phyloP scores from a whole-genome alignment of 169 alveolate species.

The Eimeria acervulina region DNA sequence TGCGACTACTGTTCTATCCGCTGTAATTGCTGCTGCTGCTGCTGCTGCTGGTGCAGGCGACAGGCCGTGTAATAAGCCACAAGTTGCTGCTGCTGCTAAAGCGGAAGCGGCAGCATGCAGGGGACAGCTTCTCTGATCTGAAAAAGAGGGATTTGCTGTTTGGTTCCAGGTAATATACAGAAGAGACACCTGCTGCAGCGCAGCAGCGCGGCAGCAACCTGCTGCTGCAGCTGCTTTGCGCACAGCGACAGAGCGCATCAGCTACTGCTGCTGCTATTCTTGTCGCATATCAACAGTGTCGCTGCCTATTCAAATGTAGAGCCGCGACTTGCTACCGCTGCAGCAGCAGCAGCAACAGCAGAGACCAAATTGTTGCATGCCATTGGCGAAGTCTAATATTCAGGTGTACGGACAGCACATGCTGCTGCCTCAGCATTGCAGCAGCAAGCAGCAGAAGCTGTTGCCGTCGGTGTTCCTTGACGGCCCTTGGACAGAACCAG shows the following conservation, averaged over 20 bases:
- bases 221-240: background rate
- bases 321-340: background rate
- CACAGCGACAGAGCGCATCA: background rate
- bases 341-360: background rate
- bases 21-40: too few species aligned
- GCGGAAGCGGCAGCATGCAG: constrained; percentile 60
- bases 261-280: background rate
- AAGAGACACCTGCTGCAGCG: too few species aligned
- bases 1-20: too few species aligned
- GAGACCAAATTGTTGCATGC: background rate
- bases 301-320: constrained; percentile 7
- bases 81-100: background rate
- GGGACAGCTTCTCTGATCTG: constrained; percentile 29
- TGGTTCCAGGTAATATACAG: background rate
- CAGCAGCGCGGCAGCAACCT: background rate
- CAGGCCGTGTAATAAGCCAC: constrained; percentile 51
- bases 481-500: background rate
- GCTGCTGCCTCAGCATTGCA: background rate
- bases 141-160: constrained; percentile 35
- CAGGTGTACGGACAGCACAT: background rate
- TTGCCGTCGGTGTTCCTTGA: background rate
- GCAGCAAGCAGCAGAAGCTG: too few species aligned
- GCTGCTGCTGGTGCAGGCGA: constrained; percentile 62
- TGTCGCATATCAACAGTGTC: background rate
- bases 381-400: background rate